Base-by-base conservation (phyloP, 2,329 filamentous ascomycete genomes). In the Blastomyces emzantsi region DNA sequence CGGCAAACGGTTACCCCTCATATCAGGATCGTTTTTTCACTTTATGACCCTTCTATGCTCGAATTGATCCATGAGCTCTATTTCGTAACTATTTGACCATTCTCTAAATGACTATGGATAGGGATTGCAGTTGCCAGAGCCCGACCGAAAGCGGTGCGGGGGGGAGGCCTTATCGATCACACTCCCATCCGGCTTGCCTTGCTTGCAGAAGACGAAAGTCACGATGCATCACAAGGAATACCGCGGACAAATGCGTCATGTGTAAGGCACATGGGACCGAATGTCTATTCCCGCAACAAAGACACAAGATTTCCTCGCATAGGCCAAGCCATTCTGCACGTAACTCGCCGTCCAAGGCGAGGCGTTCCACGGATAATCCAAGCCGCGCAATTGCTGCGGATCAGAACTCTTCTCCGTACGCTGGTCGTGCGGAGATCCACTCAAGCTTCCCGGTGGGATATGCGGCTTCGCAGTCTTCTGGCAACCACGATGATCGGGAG, bases 191-290 rank as follows among this genome's bases (percentile, higher is more conserved):
- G 9, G 82, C 82, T 1, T 85, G 83, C 70, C 69, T 80, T 6
- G 74, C 79, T 8, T 85, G 83, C 66, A 77, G 82, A 33, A 77
- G 77, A 60, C 78, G 83, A 57, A 84, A 84, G 69, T 82, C 81
- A 1, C 75, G 82, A 60, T 85, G 82, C 68, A 81, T 80, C 60
- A 77, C 80, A 15, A 79, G 80, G 64, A 66, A 75, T 17, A 71
- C 75, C 11, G 73, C 77, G 0, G 68, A 74, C 17, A 70, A 73
- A 6, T 85, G 83, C 66, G 69, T 81, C 25, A 80, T 83, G 72
- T 85, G 82, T 66, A 76, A 76, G 28, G 77, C 78, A 22, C 80
- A 83, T 65, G 76, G 76, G 3, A 82, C 80, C 0, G 75, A 80
- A 2, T 84, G 82, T 60, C 70, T 75, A 19, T 82, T 80, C 61